Evolutionary conservation across 2,329 filamentous ascomycete genomes (phyloP), one percentile per base, ranked within the genome.

Genomic region (Xylariaceae sp.): DNA sequence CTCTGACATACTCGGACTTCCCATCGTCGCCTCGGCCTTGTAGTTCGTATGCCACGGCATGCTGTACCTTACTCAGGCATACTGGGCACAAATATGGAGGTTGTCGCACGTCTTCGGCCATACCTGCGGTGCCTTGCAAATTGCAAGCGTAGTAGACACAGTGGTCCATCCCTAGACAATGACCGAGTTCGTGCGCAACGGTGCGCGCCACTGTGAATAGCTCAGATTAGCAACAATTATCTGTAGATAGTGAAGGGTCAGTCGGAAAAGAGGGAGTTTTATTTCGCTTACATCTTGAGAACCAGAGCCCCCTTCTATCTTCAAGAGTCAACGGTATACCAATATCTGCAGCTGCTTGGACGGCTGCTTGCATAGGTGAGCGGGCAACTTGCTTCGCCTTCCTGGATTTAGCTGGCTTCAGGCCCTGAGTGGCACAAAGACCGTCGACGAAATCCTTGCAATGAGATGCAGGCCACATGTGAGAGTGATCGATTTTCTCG

Each of bases 391-490:
- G 33, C 9, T 6, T 17, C 15, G 16, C 8, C 43, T 52, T 39
- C 45, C 44, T 42, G 38, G 34, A 33, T 28, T 50, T 39, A 19
- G 33, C 34, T 6, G 35, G 29, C 32, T 37, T 32, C n/a, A 48
- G 15, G 3, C 45, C 43, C 33, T 51, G 39, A n/a, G 22, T 48
- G 3, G 34, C 48, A 44, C 67, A 72, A 6, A 67, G 47, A 0
- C 42, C 42, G 2, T 73, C 63, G 0, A 81, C 59, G 44, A 75
- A 82, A 0, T 49, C 48, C 29, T 61, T 64, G 51, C 81, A 86
- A 57, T 86, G 83, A 4, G 74, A 78, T 3, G 73, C 67, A 0
- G 82, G 82, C 83, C 82, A 87, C 47, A 72, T 71, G 57, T 87
- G 82, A 1, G 56, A 53, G 13, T 61, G 51, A 30, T 79, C 66